Evolutionary conservation across 768 basidiomycete genomes (phyloP), one percentile per base, ranked within the genome.

Genomic region (Dendrothele bispora): DNA sequence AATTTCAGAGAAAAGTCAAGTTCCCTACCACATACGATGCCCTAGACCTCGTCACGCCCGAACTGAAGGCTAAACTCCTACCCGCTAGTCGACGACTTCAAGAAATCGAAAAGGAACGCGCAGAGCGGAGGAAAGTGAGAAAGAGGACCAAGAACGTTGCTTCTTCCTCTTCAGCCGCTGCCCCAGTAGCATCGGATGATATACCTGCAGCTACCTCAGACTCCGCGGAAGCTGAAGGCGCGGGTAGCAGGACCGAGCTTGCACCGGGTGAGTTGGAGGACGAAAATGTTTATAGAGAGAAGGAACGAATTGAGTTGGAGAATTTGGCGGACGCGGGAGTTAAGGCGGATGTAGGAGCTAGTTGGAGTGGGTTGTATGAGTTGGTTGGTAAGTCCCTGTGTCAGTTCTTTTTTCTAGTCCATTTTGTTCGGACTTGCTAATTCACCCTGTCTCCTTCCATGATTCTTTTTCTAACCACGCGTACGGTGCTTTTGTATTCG

Each of bases 1-100:
- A n/a, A n/a, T 17, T 45, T 34, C 58, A 91, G 89, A 82, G 88
- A 38, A 88, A 86, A 74, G 94, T 99, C 51, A 97, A 93, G 67
- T 98, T 98, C 66, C 84, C 89, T 1, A 76, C 83, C 35, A 92
- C 95, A 55, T 84, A 92, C 46, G 95, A 98, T 58, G 89, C 86
- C 0, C 61, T 88, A 30, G 93, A 95, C 46, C 71, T 97, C 30
- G 81, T 75, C 28, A 88, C 90, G 0, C 86, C 90, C 38, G 92
- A 90, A 34, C 76, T 97, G 11, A 82, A 83, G 53, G 72, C 65
- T 15, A 88, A 84, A 62, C 61, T 98, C 25, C 65, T 76, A 2
- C 88, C 92, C 1, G 80, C 86, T 32, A 83, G 83, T 55, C 73
- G 81, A 14, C 80, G 79, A 51, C 74, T 93, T 37, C 86, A 86